Percentiles rank a stretch among this genome's conserved stretches.
These are phyloP conservation scores for Ambispora gerdemannii DNA, from an alignment of 192 early-diverging fungal species.

Conservation along the genomic window DNA sequence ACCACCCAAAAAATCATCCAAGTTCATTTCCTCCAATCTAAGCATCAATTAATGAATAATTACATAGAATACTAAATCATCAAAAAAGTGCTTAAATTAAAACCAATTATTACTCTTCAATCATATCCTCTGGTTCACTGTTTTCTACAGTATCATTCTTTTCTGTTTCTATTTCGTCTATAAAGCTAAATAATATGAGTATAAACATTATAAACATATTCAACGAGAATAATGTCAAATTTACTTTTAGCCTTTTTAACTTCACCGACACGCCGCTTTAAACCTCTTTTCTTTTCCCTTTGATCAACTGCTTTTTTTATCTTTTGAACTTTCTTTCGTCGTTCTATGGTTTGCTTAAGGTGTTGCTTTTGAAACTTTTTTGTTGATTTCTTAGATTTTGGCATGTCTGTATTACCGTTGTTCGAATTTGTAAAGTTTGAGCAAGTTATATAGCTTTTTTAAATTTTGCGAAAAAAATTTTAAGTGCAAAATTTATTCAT, in stretches of 20 bases:
- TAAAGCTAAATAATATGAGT: neutral
- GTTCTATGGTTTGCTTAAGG: slow-evolving; percentile 63
- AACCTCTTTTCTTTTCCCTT: slow-evolving; percentile 57
- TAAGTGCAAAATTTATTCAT: no score
- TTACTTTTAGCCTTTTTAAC: neutral
- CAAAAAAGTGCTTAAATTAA: neutral
- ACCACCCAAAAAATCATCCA: slow-evolving; percentile 54
- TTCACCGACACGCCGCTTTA: slow-evolving; percentile 35
- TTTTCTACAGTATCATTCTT: neutral
- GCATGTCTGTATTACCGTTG: no score
- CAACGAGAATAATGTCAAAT: neutral
- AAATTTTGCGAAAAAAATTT: no score
- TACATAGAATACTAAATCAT: neutral
- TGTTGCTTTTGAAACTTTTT: slow-evolving; percentile 79
- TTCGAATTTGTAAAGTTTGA: no score
- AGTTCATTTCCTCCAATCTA: slow-evolving; percentile 42
- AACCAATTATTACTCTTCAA: neutral
- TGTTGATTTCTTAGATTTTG: slow-evolving; percentile 65
- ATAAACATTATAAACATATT: neutral
- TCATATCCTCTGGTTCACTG: neutral
- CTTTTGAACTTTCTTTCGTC: slow-evolving; percentile 57
- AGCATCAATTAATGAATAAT: neutral
- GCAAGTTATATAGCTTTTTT: no score
- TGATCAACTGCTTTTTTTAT: slow-evolving; percentile 54
- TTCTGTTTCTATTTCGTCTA: neutral